phyloP scores from a whole-genome alignment of 73 alveolate species.

The Tetrahymena thermophila region DNA sequence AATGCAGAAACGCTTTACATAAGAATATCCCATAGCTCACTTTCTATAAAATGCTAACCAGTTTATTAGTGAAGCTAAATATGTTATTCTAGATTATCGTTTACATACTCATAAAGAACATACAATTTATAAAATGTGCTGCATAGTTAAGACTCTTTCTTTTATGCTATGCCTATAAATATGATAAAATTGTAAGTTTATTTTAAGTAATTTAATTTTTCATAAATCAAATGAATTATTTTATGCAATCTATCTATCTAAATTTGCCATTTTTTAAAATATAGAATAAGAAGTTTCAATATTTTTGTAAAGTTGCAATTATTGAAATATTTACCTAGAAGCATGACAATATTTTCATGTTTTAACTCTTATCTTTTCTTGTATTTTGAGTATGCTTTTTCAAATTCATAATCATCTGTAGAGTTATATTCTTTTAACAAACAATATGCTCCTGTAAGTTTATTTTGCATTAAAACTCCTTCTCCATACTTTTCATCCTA shows the following conservation, averaged over 20 bases:
- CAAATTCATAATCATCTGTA: neutral
- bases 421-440: neutral
- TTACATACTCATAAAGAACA: neutral
- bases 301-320: too few species aligned
- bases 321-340: neutral
- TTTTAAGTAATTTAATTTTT: neutral
- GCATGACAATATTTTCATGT: neutral
- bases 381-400: neutral
- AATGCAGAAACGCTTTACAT: neutral
- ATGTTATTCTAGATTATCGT: neutral
- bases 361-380: neutral
- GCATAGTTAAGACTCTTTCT: neutral
- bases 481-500: neutral
- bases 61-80: neutral
- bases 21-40: neutral
- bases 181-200: neutral
- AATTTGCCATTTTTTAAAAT: too few species aligned
- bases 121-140: neutral
- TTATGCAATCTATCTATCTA: neutral
- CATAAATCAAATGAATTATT: too few species aligned
- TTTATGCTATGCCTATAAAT: neutral
- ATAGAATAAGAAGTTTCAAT: too few species aligned
- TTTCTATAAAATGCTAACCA: neutral
- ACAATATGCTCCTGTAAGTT: neutral
- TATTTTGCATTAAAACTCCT: neutral